Base-by-base conservation (phyloP, 2,329 filamentous ascomycete genomes). In the Fusarium sp. region DNA sequence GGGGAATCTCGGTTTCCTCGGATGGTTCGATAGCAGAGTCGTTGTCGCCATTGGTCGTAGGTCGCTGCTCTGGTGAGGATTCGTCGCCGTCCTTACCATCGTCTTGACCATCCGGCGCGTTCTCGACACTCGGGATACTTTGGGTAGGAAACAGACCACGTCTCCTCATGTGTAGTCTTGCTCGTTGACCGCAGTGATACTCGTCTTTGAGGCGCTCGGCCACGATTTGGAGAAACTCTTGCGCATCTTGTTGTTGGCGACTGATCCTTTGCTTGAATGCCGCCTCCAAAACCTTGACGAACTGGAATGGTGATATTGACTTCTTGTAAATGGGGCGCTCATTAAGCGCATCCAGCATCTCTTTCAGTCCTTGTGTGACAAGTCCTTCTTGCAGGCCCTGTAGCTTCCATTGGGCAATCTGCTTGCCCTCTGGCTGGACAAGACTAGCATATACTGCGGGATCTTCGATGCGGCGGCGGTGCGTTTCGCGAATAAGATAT, bases 181-280 rank as follows among this genome's bases (percentile, higher is more conserved):
- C 94, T 78, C 92, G 89, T 76, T 89, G 88, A 3, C 94, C 94
- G 7, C 94, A 94, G 79, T 97, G 91, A 77, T 98, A 97, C 82
- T 99, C 96, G 78, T 99, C 96, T 77, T 94, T 94, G 62, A 99
- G 85, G 57, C 95, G 89, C 83, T 99, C 95, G 5, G 94, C 93
- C 17, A 99, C 92, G 54, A 98, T 92, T 83, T 99, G 96, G 62
- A 99, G 83, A 72, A 99, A 98, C 81, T 99, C 96, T 79, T 99
- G 96, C 15, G 96, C 96, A 84, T 99, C 96, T 82, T 99, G 96
- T 82, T 99, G 96, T 79, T 96, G 94, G 59, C 95, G 88, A 79
- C 93, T 98, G 76, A 99, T 97, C 76, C 93, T 91, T 77, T 97
- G 95, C 62, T 90, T 90, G 79, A 98, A 99, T 1, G 95, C 94